Evolutionary conservation across 768 basidiomycete species (phyloP).

Genomic region (Hericium rajendrae): DNA sequence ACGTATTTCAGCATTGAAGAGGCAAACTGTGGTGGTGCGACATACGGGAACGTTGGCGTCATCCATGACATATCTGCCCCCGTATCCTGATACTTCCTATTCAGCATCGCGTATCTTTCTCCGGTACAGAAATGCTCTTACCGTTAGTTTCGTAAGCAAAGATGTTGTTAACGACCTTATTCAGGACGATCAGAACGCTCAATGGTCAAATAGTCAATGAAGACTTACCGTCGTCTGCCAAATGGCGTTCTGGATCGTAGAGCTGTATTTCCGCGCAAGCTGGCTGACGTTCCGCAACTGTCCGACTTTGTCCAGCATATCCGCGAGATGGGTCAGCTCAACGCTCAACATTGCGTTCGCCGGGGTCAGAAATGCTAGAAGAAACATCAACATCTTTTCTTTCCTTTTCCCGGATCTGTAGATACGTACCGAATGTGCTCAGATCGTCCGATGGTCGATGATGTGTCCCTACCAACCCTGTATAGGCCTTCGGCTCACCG

Average conservation of each 20-base stretch:
- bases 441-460: constrained; percentile 73
- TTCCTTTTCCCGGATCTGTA: neutral
- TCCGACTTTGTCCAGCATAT: constrained; percentile 42
- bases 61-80: constrained; percentile 72
- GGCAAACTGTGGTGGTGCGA: constrained; percentile 1
- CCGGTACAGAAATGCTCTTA: constrained; percentile 11
- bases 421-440: constrained; percentile 46
- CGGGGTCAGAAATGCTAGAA: constrained; percentile 60
- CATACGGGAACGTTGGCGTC: constrained; percentile 78
- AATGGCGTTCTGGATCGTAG: constrained; percentile 47
- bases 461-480: constrained; percentile 68
- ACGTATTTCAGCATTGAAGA: neutral
- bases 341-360: constrained; percentile 81
- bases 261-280: constrained; percentile 49
- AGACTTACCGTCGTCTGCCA: constrained; percentile 46
- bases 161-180: constrained; percentile 49
- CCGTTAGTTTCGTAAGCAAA: constrained; percentile 78
- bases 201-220: neutral
- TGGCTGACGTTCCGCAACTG: constrained; percentile 41
- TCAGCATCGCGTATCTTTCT: neutral
- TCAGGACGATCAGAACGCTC: too few species aligned
- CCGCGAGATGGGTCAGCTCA: constrained; percentile 51
- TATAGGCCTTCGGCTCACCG: constrained; percentile 67
- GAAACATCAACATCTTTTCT: neutral
- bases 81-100: constrained; percentile 35